These are phyloP conservation scores for Penicillium longicatenatum DNA, from an alignment of 495 filamentous ascomycete genomes.

Conservation along the genomic window DNA sequence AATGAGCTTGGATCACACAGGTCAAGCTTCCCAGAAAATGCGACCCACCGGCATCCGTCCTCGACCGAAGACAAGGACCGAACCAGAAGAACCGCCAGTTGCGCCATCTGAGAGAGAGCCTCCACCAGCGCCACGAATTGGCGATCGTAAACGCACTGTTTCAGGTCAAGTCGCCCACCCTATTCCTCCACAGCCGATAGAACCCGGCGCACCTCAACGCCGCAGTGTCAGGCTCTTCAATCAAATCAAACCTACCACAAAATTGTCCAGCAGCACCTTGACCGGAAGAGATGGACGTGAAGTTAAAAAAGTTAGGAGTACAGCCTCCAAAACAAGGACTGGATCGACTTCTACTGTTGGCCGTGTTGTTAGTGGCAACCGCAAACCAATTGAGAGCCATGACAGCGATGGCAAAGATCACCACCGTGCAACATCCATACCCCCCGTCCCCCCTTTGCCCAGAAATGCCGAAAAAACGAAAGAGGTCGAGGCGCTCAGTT, in stretches of 20 bases:
- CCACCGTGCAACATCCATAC: conserved; percentile 31
- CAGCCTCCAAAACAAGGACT: conserved; percentile 56
- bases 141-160: conserved; percentile 79
- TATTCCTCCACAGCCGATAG: conserved; percentile 49
- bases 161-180: conserved; percentile 76
- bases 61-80: conserved; percentile 50
- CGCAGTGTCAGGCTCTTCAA: conserved; percentile 80
- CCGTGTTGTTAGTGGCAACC: conserved; percentile 83
- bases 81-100: conserved; percentile 49
- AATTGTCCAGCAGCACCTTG: conserved; percentile 50
- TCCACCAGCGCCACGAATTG: conserved; percentile 35
- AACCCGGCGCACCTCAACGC: conserved; percentile 71
- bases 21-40: conserved; percentile 68
- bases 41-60: conserved; percentile 54
- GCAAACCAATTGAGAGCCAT: conserved; percentile 61
- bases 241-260: conserved; percentile 63
- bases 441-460: conserved; percentile 30
- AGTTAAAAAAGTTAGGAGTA: conserved; percentile 74
- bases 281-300: conserved; percentile 66
- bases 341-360: conserved; percentile 66
- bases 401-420: conserved; percentile 66
- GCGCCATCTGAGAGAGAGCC: conserved; percentile 37
- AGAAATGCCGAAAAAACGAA: conserved; percentile 50
- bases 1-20: conserved; percentile 47
- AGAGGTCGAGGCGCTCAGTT: conserved; percentile 73